Evolutionary conservation across 164 flowering plant genomes (phyloP), one percentile per base, ranked within the genome.

Genomic region (Vitis rotundifolia): DNA sequence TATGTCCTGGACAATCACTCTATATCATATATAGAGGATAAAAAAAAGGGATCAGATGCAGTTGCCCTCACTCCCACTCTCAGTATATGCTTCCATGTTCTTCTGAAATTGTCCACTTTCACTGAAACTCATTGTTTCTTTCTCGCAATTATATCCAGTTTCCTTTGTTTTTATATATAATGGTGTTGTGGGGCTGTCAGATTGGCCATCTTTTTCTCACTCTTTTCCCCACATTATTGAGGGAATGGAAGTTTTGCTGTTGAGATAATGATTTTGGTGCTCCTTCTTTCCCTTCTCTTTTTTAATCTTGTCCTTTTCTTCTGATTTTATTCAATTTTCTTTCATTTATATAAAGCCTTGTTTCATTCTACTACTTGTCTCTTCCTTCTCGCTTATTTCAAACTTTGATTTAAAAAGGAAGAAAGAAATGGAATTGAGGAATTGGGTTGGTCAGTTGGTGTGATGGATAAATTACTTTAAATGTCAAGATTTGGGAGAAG

Each of bases 141-240:
- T 44, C 11, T 53, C 14, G 12, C 14, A 31, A 18, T 55, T 8
- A 53, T 52, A 19, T 61, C 54, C 44, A n/a, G 13, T 18, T 49
- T 28, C 49, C 26, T 58, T 58, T 37, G 19, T 37, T 10, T 5
- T 62, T 74, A 14, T 57, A 5, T 69, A 37, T 31, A 47, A 44
- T 59, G 55, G 71, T 67, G 79, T 76, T 76, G 77, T 75, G 84
- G 82, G 76, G 75, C 55, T 85, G 86, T 81, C 86, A 83, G 85
- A 59, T 75, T 79, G 76, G 84, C 85, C 88, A 85, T 77, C 57
- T 81, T 73, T 76, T 67, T 60, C 71, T 77, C 76, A 60, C 68
- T 75, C 55, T 64, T 70, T 54, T 68, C 55, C 69, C 28, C 53
- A 65, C 66, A 75, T 75, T 67, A 65, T 75, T 79, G 76, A 64